Conservation (phyloP, 257 asterid species). For the Orobanche coerulescens region DNA sequence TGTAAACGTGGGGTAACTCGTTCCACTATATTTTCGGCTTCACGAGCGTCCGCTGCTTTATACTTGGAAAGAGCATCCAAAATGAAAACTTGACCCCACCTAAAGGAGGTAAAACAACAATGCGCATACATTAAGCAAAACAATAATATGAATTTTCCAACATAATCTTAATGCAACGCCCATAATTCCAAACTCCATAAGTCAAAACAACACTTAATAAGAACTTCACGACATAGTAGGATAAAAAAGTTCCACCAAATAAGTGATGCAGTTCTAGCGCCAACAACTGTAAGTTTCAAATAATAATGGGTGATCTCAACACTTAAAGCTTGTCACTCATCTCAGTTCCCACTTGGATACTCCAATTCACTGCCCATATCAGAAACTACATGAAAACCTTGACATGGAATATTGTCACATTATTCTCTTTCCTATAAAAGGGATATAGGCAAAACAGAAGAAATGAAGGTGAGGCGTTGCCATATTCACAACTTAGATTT, state of each 20-base stretch:
- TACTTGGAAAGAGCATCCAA: slow-evolving; percentile 98
- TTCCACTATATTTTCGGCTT: slow-evolving; percentile 96
- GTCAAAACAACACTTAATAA: neutral
- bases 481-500: slow-evolving; percentile 11
- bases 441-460: neutral
- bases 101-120: slow-evolving; percentile 26
- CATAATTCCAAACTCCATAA: neutral
- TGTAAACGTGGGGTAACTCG: slow-evolving; percentile 96
- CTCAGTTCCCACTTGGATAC: slow-evolving; percentile 2
- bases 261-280: slow-evolving; percentile 4
- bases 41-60: slow-evolving; percentile 93
- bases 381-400: neutral
- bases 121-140: slow-evolving; percentile 16
- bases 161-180: slow-evolving; percentile 2
- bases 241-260: neutral
- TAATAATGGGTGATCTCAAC: neutral
- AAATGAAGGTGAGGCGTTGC: slow-evolving; percentile 16
- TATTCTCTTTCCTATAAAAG: slow-evolving; percentile 1
- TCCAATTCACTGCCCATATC: slow-evolving; percentile 11
- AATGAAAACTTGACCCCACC: slow-evolving; percentile 99
- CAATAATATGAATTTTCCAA: neutral
- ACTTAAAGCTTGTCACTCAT: neutral
- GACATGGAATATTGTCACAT: neutral
- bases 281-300: slow-evolving; percentile 5
- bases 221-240: slow-evolving; percentile 10